Conservation (phyloP, 2,329 filamentous ascomycete genomes). For the Colletotrichum acutatum region DNA sequence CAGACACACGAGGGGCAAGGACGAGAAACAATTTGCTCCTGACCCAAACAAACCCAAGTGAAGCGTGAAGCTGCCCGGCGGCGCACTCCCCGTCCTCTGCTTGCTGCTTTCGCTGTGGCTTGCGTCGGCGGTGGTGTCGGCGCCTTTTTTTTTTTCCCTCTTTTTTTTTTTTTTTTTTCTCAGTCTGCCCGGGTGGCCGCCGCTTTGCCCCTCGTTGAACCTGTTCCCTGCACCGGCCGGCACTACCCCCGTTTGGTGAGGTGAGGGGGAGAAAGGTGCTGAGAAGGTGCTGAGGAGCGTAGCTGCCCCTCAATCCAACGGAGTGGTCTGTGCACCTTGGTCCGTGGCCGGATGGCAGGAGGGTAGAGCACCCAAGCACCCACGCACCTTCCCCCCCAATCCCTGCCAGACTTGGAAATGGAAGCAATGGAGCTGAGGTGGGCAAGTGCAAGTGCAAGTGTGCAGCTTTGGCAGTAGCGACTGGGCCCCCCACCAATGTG, state of each 20-base stretch:
- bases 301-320: slow-evolving; percentile 18
- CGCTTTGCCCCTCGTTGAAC: slow-evolving; percentile 20
- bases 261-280: slow-evolving; percentile 3
- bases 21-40: slow-evolving; percentile 30
- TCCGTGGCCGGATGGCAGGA: background rate
- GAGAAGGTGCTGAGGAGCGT: slow-evolving; percentile 13
- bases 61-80: background rate
- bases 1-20: slow-evolving; percentile 21
- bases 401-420: background rate
- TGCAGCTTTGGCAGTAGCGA: slow-evolving; percentile 4
- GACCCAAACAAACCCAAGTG: background rate
- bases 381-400: background rate
- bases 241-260: background rate
- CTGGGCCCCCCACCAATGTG: slow-evolving; percentile 18
- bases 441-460: background rate
- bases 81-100: background rate
- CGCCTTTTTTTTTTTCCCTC: background rate
- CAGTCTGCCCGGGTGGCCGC: background rate
- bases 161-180: background rate
- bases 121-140: slow-evolving; percentile 3
- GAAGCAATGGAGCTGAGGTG: background rate
- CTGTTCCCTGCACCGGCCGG: slow-evolving; percentile 1
- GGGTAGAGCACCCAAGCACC: background rate
- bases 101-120: background rate
- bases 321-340: background rate